phyloP scores from a whole-genome alignment of 2,329 filamentous ascomycete species.

The Fusarium globosum region DNA sequence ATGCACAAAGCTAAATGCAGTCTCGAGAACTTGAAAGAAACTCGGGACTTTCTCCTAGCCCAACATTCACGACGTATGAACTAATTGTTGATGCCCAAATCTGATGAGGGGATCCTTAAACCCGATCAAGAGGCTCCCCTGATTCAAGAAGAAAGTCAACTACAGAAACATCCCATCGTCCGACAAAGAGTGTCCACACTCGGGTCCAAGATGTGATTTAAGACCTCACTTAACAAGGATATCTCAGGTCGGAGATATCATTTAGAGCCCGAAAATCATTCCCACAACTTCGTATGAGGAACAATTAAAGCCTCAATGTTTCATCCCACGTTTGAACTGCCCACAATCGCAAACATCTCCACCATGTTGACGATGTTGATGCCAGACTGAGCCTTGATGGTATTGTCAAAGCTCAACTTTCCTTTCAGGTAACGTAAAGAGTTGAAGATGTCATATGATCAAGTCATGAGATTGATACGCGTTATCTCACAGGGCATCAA shows the following conservation, averaged over 20 bases:
- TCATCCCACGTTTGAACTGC: neutral
- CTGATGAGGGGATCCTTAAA: neutral
- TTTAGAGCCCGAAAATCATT: neutral
- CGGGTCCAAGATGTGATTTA: neutral
- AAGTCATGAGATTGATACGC: neutral
- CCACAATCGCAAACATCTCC: neutral
- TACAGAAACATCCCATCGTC: neutral
- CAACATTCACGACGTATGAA: neutral
- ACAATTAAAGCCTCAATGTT: neutral
- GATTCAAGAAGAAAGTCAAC: neutral
- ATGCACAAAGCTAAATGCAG: no score
- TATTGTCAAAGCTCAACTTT: neutral
- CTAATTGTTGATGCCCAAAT: neutral
- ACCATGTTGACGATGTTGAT: neutral
- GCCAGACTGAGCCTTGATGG: neutral
- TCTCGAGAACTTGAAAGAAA: neutral
- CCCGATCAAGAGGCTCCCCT: neutral
- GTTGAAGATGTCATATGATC: neutral
- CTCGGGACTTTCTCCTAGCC: neutral
- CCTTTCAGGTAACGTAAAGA: conserved; percentile 1
- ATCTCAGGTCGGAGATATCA: neutral
- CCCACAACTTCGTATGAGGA: accelerated
- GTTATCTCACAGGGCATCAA: neutral
- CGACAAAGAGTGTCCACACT: neutral
- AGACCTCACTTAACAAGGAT: neutral